Percentiles rank a stretch among this genome's conserved stretches.
Conservation (phyloP, 768 basidiomycete genomes). For the Russula abietina region DNA sequence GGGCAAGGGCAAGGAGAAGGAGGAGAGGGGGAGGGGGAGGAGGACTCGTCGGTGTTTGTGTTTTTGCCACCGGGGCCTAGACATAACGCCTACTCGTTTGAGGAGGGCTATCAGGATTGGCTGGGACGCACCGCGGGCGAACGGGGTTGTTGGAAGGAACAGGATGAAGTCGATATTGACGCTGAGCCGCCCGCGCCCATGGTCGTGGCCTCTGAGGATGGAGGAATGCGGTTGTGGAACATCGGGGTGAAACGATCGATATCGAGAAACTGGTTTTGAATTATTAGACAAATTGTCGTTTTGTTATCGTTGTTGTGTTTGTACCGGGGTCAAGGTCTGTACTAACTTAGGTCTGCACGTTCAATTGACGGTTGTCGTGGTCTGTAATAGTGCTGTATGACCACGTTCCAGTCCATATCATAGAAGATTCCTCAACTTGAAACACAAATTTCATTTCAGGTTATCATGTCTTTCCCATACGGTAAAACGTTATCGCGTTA, state of each 20-base stretch:
- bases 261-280: conserved; percentile 12
- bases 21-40: not conserved
- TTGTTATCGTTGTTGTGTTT: not conserved
- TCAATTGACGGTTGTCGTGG: too few species aligned
- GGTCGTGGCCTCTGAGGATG: not conserved
- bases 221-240: conserved; percentile 3
- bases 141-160: conserved; percentile 16
- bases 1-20: not conserved
- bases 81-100: conserved; percentile 16
- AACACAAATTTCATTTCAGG: too few species aligned
- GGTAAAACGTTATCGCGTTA: too few species aligned
- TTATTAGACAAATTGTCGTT: too few species aligned
- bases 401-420: too few species aligned
- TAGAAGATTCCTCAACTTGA: too few species aligned
- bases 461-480: too few species aligned
- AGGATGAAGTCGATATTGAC: conserved; percentile 12
- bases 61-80: conserved; percentile 19
- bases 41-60: conserved; percentile 10
- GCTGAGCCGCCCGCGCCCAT: not conserved
- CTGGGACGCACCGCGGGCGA: conserved; percentile 8
- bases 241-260: conserved; percentile 9
- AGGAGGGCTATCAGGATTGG: conserved; percentile 16
- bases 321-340: not conserved
- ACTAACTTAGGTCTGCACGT: too few species aligned
- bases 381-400: too few species aligned